Evolutionary conservation across 805 yeast genomes (phyloP), one percentile per base, ranked within the genome.

Genomic region (Metschnikowia dekortorum): DNA sequence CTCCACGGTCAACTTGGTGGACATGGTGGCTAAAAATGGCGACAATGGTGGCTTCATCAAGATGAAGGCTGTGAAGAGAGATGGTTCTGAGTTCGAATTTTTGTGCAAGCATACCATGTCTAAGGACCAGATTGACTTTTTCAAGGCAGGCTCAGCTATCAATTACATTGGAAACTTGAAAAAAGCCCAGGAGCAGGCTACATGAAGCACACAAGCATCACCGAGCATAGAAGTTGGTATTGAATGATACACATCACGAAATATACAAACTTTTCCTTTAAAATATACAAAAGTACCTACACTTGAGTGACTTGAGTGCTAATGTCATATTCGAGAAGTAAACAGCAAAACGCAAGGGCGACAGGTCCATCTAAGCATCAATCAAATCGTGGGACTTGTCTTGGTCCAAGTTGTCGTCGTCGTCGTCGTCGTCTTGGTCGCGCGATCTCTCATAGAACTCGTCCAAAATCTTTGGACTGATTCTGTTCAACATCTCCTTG

Each of bases 401-500:
- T 16, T 63, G 66, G 57, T 67, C 66, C 49, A 66, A 71, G 35
- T 65, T 72, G 11, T 67, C 73, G 11, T 67, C 70, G 32, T 66
- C 84, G 14, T 74, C 80, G 39, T 78, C 84, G 37, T 77, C 82
- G 44, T 80, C 85, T 57, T 77, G 83, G 53, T 80, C 83, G 67
- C 89, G 83, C 45, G 85, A 84, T 73, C 97, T 83, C 64, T 92
- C 98, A 74, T 94, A 94, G 74, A 92, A 94, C 74, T 92, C 98
- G 60, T 84, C 85, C 67, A 94, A 77, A 62, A 94, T 89, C 84
- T 94, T 94, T 70, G 98, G 98, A 53, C 97, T 90, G 66, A 94
- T 89, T 84, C 99, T 90, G 80, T 94, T 94, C 67, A 94, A 84
- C 87, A 94, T 80, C 75, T 94, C 98, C 83, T 91, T 94, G 67